Evolutionary conservation across 2,329 filamentous ascomycete genomes (phyloP), one percentile per base, ranked within the genome.

Genomic region (Diaporthe humulicola): DNA sequence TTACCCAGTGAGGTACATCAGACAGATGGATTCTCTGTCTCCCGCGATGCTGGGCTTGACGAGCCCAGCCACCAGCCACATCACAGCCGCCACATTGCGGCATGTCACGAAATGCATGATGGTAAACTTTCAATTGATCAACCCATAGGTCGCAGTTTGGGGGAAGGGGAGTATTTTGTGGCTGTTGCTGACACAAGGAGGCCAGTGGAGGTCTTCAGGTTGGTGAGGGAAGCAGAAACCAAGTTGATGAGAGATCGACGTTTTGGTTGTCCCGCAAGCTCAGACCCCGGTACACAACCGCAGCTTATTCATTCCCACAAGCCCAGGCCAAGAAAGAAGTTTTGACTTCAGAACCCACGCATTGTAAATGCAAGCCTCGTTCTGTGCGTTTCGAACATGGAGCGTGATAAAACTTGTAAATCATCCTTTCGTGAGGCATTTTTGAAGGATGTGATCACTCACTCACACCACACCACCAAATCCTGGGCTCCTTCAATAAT

Each of bases 1-100:
- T 77, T 76, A 87, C 87, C 88, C 87, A 1, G 87, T 89, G 61
- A 89, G 81, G 77, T 89, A 89, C 85, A 88, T 87, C 73, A 88
- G 78, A 60, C 83, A 86, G 33, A 64, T 58, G 28, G 72, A 48
- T 14, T 33, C 33, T 38, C 14, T n/a, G 12, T 28, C 33, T 4
- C n/a, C 30, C 19, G 60, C 52, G 22, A 22, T 28, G 36, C 14
- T 67, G 56, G 17, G 17, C 30, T 10, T 25, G n/a, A 45, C 22
- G 33, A 71, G 33, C 19, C 33, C 57, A 42, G 54, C 72, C 17
- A 74, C 28, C 36, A 75, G 45, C 72, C 58, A 61, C 10, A 74
- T 15, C 19, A 74, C 15, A 50, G 33, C 56, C 7, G 54, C 60
- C 40, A 14, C n/a, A 30, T 25, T 36, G 12, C n/a, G 36, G 19